These are phyloP conservation scores for Chrysosporium keratinophilum DNA, from an alignment of 2,329 filamentous ascomycete species.

Conservation along the genomic window DNA sequence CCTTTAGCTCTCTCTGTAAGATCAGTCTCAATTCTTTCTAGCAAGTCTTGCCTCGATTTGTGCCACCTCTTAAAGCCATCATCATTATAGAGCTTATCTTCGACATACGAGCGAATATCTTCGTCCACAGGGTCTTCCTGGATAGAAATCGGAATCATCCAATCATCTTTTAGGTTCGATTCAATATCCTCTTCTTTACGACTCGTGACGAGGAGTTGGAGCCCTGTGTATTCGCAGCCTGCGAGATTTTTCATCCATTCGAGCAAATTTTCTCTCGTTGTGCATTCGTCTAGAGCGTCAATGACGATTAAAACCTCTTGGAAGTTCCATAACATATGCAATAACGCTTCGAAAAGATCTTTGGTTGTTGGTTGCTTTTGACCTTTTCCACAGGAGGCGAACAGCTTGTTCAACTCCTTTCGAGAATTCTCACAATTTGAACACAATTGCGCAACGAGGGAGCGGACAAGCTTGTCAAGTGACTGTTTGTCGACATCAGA, in stretches of 20 bases:
- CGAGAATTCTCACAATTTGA: constrained; percentile 7
- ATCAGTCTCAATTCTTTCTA: too few relatives aligned
- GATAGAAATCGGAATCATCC: not conserved
- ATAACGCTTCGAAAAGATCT: not conserved
- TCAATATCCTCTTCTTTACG: constrained; percentile 15
- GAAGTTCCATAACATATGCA: not conserved
- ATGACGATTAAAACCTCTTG: constrained; percentile 13
- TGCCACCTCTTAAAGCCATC: too few relatives aligned
- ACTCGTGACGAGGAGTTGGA: constrained; percentile 14
- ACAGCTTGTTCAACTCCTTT: constrained; percentile 6
- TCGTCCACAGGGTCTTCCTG: too few relatives aligned
- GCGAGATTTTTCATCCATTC: constrained; percentile 7
- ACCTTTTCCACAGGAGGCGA: too few relatives aligned
- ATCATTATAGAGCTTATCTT: too few relatives aligned
- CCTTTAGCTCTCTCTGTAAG: too few relatives aligned
- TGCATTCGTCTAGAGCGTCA: constrained; percentile 19
- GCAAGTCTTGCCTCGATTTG: too few relatives aligned
- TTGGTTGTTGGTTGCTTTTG: too few relatives aligned
- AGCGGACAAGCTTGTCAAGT: constrained; percentile 12
- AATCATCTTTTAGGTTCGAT: constrained; percentile 3
- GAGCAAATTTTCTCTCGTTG: constrained; percentile 12
- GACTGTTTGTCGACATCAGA: constrained; percentile 14
- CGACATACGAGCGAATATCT: too few relatives aligned
- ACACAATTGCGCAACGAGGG: constrained; percentile 8
- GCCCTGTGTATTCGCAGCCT: not conserved